Percentiles rank a stretch among this genome's conserved stretches.
phyloP scores from a whole-genome alignment of 495 filamentous ascomycete species.

The Neurospora hispaniola region DNA sequence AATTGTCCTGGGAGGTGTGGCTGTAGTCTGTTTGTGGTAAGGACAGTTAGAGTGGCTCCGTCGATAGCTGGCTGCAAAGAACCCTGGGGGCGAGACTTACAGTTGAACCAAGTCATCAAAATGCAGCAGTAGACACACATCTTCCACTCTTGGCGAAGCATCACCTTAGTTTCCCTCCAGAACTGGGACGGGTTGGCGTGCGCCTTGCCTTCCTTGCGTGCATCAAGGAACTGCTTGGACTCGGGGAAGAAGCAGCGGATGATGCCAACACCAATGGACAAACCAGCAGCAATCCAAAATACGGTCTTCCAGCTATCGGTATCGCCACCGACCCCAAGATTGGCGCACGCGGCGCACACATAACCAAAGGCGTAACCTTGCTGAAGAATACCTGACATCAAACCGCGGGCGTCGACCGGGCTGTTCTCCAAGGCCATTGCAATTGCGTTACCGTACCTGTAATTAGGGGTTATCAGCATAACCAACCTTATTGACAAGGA shows the following conservation, averaged over 20 bases:
- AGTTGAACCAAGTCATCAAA: slow-evolving; percentile 60
- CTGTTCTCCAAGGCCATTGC: slow-evolving; percentile 73
- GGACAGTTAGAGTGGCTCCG: slow-evolving; percentile 1
- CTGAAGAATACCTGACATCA: slow-evolving; percentile 70
- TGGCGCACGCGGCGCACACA: slow-evolving; percentile 59
- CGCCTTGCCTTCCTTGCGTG: slow-evolving; percentile 42
- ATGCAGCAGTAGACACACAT: slow-evolving; percentile 60
- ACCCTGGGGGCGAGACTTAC: slow-evolving; percentile 2
- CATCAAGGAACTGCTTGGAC: slow-evolving; percentile 58
- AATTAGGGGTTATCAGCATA: not conserved
- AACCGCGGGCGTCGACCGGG: slow-evolving; percentile 56
- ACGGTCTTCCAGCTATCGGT: slow-evolving; percentile 52
- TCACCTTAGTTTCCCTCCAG: slow-evolving; percentile 49
- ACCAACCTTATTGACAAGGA: not conserved
- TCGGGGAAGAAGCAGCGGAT: slow-evolving; percentile 59
- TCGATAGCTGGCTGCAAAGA: not conserved
- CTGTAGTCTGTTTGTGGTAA: slow-evolving; percentile 41
- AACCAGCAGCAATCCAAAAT: slow-evolving; percentile 46
- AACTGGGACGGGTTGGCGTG: slow-evolving; percentile 41
- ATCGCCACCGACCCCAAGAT: slow-evolving; percentile 50
- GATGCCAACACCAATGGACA: slow-evolving; percentile 54
- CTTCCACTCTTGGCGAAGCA: slow-evolving; percentile 59
- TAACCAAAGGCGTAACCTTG: slow-evolving; percentile 72
- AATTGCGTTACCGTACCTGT: slow-evolving; percentile 61
- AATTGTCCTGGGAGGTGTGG: slow-evolving; percentile 63